A percentile compares a stretch with the other conserved stretches of the same genome.
Evolutionary conservation across 192 early-diverging fungal species (phyloP).

Genomic region (Kappamyces sp.): DNA sequence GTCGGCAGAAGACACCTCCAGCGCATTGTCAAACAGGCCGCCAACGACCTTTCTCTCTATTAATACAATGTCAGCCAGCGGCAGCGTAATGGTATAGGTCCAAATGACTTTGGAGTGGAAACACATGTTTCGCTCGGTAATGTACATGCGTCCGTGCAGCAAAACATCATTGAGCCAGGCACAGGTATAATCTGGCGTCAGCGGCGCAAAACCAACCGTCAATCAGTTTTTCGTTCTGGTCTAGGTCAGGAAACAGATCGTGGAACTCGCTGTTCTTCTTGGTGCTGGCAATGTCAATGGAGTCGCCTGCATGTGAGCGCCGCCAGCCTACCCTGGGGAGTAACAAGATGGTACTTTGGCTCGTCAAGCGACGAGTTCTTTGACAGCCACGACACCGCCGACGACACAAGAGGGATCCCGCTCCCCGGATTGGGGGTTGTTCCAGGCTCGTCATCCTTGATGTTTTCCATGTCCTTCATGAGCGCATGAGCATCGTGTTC

Average conservation of each 20-base stretch:
- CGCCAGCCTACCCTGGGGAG: no score
- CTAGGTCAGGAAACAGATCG: constrained; percentile 36
- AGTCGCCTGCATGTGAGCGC: background rate
- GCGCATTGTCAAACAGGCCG: constrained; percentile 38
- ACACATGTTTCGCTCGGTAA: constrained; percentile 28
- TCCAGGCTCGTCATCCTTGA: no score
- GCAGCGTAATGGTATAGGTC: constrained; percentile 27
- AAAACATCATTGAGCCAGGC: constrained; percentile 47
- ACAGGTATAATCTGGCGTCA: constrained; percentile 33
- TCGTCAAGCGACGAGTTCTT: no score
- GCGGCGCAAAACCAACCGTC: constrained; percentile 21
- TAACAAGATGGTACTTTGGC: no score
- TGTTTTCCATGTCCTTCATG: no score
- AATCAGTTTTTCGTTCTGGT: constrained; percentile 27
- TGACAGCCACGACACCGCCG: no score
- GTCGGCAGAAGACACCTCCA: constrained; percentile 32
- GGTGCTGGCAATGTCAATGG: constrained; percentile 16
- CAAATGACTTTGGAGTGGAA: constrained; percentile 45
- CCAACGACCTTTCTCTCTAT: constrained; percentile 38
- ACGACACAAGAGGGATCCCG: no score
- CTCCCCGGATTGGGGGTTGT: no score
- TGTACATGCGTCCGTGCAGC: constrained; percentile 43
- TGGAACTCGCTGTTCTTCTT: constrained; percentile 41
- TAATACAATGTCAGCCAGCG: constrained; percentile 30
- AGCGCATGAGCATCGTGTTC: no score